phyloP scores from a whole-genome alignment of 177 flowering plant genomes.

The Vitis hybrid region DNA sequence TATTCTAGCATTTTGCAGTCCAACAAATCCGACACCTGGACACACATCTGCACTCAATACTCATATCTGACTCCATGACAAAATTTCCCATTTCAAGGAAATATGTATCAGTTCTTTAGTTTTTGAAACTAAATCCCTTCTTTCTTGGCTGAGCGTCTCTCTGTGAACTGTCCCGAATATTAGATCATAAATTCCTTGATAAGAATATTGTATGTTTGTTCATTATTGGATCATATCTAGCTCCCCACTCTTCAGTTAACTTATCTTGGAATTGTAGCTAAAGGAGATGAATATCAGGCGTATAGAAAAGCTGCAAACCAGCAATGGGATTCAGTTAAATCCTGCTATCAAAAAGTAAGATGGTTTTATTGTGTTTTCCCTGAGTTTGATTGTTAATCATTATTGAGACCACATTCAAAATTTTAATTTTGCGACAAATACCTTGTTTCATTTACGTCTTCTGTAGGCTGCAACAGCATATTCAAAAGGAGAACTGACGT shows the following conservation, averaged over 20 bases:
- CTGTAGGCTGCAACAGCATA: constrained; percentile 83
- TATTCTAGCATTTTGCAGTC: no score
- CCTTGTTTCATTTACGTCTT: background rate
- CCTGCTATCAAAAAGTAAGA: constrained; percentile 66
- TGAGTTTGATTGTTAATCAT: background rate
- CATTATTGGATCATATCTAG: background rate
- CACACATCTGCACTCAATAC: no score
- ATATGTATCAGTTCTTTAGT: no score
- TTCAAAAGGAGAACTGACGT: constrained; percentile 53
- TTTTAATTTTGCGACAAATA: background rate
- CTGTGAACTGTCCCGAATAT: no score
- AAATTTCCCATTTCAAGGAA: no score
- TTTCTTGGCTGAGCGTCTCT: no score
- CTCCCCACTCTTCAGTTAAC: background rate
- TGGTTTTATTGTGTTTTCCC: constrained; percentile 2
- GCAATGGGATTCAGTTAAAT: constrained; percentile 74
- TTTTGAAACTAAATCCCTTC: no score
- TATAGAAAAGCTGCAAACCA: constrained; percentile 53
- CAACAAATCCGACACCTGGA: no score
- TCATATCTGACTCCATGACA: no score
- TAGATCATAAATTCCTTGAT: no score
- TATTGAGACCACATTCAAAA: background rate
- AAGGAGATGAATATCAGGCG: constrained; percentile 68
- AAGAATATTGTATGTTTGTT: background rate
- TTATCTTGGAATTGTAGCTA: constrained; percentile 43